Percentiles rank a stretch among this genome's conserved stretches.
These are phyloP conservation scores for Hordeum marinum DNA, from an alignment of 176 grass and related monocot genomes.

Conservation along the genomic window DNA sequence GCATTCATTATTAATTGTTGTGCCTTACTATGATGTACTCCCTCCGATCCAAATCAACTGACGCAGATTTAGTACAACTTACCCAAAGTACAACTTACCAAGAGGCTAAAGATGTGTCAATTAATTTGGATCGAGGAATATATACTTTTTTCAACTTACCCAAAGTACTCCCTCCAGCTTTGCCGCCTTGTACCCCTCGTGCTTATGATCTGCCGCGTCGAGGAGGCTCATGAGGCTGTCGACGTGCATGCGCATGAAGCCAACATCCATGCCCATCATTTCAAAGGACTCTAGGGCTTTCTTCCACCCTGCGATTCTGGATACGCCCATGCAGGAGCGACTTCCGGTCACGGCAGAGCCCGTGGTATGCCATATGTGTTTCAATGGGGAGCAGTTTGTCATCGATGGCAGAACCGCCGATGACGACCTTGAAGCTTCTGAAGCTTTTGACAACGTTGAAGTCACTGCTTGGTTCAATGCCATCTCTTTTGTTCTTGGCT, in stretches of 20 bases:
- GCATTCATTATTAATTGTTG: no score
- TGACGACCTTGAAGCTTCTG: constrained; percentile 11
- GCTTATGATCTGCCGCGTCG: background rate
- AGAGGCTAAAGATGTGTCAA: no score
- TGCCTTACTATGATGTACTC: no score
- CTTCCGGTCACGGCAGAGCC: constrained; percentile 25
- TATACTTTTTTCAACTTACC: no score
- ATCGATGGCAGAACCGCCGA: constrained; percentile 21
- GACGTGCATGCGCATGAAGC: constrained; percentile 12
- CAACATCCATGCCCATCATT: constrained; percentile 31
- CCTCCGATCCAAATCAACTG: no score
- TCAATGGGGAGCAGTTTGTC: background rate
- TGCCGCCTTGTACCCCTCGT: background rate
- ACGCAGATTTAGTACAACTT: no score
- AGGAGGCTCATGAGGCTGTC: background rate
- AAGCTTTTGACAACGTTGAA: background rate
- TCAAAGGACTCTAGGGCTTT: constrained; percentile 26
- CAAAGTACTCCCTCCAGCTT: no score
- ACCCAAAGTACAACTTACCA: no score
- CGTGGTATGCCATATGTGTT: constrained; percentile 9
- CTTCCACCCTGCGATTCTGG: constrained; percentile 31
- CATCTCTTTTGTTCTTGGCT: background rate
- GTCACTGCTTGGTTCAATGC: background rate
- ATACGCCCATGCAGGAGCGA: constrained; percentile 17
- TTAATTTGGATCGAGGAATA: no score